Base-by-base conservation (phyloP, 164 flowering plant species). In the Cinnamomum micranthum region DNA sequence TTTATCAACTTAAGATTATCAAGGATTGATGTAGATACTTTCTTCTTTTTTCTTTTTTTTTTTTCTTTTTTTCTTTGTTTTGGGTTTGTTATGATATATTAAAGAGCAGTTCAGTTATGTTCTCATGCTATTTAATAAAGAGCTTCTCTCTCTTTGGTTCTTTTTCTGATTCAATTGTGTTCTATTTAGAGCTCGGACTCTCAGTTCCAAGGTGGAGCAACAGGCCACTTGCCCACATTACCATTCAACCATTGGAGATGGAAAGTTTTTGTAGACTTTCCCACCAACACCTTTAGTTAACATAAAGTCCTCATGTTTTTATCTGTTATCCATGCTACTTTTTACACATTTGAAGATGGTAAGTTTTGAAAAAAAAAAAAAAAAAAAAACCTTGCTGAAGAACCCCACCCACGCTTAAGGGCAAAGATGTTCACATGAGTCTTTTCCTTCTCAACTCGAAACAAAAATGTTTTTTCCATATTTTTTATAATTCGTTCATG, bases 131-230 rank as follows among this genome's bases (percentile, higher is more conserved):
- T 25, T 28, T 65, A 13, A 65, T 25, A 22, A n/a, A 23, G 68
- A 25, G 27, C 27, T 65, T 23, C 5, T 17, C 63, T 59, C n/a
- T 65, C 47, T 41, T 41, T 41, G 1, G 11, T 41, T 6, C 19
- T 2, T 65, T 24, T 23, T 25, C 68, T 65, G 23, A 64, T 64
- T 9, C 23, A 27, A 27, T 22, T 24, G 47, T 68, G 73, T 50
- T 83, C 79, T 75, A 20, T 73, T 55, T 74, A 91, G 95, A 88
- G 89, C 81, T 89, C 31, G 95, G 95, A 73, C 80, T 85, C 58
- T 86, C 97, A 10, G 89, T 86, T 70, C 92, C 97, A 73, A 92
- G 97, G 97, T 92, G 92, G 52, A 73, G 63, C 55, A 70, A 75
- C 79, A 71, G 82, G 58, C 64, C 41, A 33, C 68, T 23, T n/a